These are phyloP conservation scores for Rhizopus arrhizus DNA, from an alignment of 371 early-diverging fungal genomes.

Conservation along the genomic window DNA sequence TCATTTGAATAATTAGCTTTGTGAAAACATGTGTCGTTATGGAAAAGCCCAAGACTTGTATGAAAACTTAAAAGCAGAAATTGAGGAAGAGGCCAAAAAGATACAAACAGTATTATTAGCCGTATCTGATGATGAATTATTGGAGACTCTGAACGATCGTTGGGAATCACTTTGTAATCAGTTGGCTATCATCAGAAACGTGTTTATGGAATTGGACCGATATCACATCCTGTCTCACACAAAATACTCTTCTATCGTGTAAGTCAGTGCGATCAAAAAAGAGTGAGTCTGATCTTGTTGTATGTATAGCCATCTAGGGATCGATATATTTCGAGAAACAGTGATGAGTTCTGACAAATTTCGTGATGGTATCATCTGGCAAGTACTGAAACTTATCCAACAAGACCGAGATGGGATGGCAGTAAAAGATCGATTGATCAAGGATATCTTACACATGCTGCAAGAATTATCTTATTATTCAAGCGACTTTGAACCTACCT, in stretches of 20 bases:
- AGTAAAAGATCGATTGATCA: conserved; percentile 60
- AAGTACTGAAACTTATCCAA: conserved; percentile 16
- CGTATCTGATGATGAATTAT: not conserved
- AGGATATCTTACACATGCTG: conserved; percentile 75
- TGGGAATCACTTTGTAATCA: conserved; percentile 44
- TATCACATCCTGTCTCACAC: conserved; percentile 80
- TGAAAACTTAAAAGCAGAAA: conserved; percentile 58
- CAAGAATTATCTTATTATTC: conserved; percentile 75
- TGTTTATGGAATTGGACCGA: conserved; percentile 91
- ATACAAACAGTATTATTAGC: not conserved
- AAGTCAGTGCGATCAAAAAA: conserved; percentile 3
- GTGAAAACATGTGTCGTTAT: conserved; percentile 80
- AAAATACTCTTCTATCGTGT: conserved; percentile 71
- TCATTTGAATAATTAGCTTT: conserved; percentile 34
- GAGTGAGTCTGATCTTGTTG: not conserved
- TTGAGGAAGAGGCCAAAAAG: conserved; percentile 34
- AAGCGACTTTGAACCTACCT: conserved; percentile 66
- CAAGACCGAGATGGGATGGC: conserved; percentile 48
- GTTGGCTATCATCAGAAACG: conserved; percentile 70
- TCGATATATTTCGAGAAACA: conserved; percentile 16
- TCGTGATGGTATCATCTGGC: conserved; percentile 6
- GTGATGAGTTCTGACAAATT: conserved; percentile 16
- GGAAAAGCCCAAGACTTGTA: conserved; percentile 70
- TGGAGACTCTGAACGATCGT: conserved; percentile 32
- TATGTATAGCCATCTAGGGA: conserved; percentile 13